Evolutionary conservation across 169 alveolate genomes (phyloP).

Genomic region (Plasmodium berghei): DNA sequence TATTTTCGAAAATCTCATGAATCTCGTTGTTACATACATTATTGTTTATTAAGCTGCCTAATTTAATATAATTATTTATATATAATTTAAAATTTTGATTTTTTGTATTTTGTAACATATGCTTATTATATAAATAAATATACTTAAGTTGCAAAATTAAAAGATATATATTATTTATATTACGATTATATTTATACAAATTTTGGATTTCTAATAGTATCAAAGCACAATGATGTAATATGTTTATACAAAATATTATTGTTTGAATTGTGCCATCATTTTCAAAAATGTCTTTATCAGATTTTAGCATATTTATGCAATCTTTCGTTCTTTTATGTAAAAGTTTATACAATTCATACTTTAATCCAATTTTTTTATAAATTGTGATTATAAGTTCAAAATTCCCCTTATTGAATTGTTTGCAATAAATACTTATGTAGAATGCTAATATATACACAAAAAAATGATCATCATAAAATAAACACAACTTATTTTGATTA

Average conservation of each 20-base stretch:
- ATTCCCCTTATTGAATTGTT: constrained; percentile 15
- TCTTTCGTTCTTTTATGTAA: constrained; percentile 8
- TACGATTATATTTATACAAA: constrained; percentile 16
- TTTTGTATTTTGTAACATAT: constrained; percentile 12
- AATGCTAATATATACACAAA: constrained; percentile 26
- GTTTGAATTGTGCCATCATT: background rate
- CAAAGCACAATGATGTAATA: constrained; percentile 61
- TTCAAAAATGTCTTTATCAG: constrained; percentile 38
- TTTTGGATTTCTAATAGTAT: constrained; percentile 44
- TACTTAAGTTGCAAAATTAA: constrained; percentile 59
- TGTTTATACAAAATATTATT: constrained; percentile 35
- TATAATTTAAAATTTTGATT: constrained; percentile 13
- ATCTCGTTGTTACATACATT: constrained; percentile 7
- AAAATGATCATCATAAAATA: constrained; percentile 51
- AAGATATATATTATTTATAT: constrained; percentile 34
- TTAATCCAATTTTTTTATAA: constrained; percentile 46
- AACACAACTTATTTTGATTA: constrained; percentile 2
- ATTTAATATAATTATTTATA: constrained; percentile 21
- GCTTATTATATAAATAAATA: constrained; percentile 47
- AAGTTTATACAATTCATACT: constrained; percentile 44
- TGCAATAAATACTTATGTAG: constrained; percentile 31
- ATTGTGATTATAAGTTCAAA: constrained; percentile 28
- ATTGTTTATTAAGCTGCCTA: constrained; percentile 10
- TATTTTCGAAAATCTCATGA: constrained; percentile 43
- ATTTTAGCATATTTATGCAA: constrained; percentile 17